Conservation (phyloP, 2,329 filamentous ascomycete species). For the Mycosphaerelloides madeirae region DNA sequence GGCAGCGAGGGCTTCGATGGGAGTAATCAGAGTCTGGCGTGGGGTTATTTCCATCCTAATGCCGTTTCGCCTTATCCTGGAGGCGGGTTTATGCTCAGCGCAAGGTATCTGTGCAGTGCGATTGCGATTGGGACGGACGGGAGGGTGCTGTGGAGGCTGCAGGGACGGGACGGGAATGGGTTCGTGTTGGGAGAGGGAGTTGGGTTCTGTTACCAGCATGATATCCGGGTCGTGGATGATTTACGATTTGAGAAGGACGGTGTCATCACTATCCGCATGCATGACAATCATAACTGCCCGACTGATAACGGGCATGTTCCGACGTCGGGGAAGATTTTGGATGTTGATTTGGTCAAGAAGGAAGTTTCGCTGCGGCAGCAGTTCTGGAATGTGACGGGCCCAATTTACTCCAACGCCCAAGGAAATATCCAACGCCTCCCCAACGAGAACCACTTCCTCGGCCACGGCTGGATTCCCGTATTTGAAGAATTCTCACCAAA, state of each 20-base stretch:
- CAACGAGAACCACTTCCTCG: constrained; percentile 16
- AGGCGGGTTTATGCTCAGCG: constrained; percentile 19
- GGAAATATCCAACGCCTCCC: constrained; percentile 13
- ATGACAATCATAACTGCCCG: constrained; percentile 20
- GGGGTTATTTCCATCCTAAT: constrained; percentile 24
- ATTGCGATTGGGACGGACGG: constrained; percentile 14
- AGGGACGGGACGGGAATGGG: constrained; percentile 13
- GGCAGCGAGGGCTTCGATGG: constrained; percentile 19
- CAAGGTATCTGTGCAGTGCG: constrained; percentile 18
- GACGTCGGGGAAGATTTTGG: constrained; percentile 17
- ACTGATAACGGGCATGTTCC: constrained; percentile 17
- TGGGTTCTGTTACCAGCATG: constrained; percentile 20
- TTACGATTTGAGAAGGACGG: not conserved
- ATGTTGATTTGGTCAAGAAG: constrained; percentile 10
- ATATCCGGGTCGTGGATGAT: constrained; percentile 13
- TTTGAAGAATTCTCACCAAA: constrained; percentile 17
- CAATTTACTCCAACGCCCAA: constrained; percentile 19
- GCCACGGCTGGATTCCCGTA: constrained; percentile 18
- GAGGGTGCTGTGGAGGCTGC: constrained; percentile 16
- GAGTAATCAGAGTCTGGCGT: constrained; percentile 10
- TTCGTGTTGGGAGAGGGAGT: constrained; percentile 11
- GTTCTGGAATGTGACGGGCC: constrained; percentile 12
- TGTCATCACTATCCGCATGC: too few species aligned
- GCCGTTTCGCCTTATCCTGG: constrained; percentile 12
- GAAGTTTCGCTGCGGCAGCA: constrained; percentile 8